Base-by-base conservation (phyloP, 176 grass and related monocot species). In the Oryza nivara region DNA sequence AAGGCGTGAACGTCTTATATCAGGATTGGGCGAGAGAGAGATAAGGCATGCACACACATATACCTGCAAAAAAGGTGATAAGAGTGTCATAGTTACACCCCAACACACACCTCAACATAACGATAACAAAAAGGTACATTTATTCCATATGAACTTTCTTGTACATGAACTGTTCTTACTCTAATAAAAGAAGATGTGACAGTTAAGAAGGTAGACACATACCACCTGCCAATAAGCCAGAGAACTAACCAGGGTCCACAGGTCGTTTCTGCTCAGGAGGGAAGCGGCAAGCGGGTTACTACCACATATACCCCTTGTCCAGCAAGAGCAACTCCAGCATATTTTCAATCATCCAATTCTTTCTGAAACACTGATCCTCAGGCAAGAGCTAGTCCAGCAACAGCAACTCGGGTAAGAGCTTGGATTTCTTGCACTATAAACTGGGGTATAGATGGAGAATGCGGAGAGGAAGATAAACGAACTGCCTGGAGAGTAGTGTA, bases 11-110 rank as follows among this genome's bases (percentile, higher is more conserved):
- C 96, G 96, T 73, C 96, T 91, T 76, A 92, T 98, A 91, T 93
- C 96, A 30, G 96, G 93, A 95, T 38, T 98, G 93, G 75, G 89
- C 94, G 54, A 96, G 93, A 83, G 54, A 96, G 93, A 83, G 96
- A 92, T 45, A 98, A 90, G 72, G 96, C 96, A 84, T 96, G 93
- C 64, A 93, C 96, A 91, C 91, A 96, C 96, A 98, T 98, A 83
- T 98, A 98, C 89, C 93, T 98, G 58, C 4, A 67, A 86, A 73
- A 11, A 74, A 83, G 36, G 48, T 34, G 75, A 9, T 10, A 69
- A 84, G 12, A 16, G 19, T 48, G 41, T 74, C 47, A 70, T 32
- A 85, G 68, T 85, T 58, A 51, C 34, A 84, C 40, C 35, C 47
- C 68, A 69, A 77, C 28, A 15, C 45, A 82, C 22, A 83, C 51